Evolutionary conservation across 495 filamentous ascomycete genomes (phyloP).

Genomic region (Aspergillus sparsus): DNA sequence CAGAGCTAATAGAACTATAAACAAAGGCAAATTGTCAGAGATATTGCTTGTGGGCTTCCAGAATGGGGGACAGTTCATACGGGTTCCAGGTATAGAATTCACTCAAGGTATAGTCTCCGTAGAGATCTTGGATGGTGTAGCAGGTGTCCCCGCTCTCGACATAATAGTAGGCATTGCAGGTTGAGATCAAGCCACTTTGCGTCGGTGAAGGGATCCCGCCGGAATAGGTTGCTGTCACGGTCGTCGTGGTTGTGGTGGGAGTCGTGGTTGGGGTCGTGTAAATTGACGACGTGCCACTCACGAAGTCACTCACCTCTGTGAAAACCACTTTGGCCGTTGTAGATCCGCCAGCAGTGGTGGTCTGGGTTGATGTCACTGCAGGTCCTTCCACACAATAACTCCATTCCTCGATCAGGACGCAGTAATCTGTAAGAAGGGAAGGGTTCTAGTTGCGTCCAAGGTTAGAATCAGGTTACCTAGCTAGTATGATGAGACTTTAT

Average conservation of each 20-base stretch:
- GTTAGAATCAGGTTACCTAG: neutral
- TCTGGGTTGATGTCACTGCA: neutral
- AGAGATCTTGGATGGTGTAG: neutral
- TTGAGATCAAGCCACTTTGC: slow-evolving; percentile 23
- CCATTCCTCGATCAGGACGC: slow-evolving; percentile 15
- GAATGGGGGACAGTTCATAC: neutral
- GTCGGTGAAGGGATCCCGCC: slow-evolving; percentile 22
- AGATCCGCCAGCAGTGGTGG: neutral
- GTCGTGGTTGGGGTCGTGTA: slow-evolving; percentile 10
- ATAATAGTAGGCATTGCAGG: slow-evolving; percentile 26
- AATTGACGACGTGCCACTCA: too few species aligned
- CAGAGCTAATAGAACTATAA: neutral
- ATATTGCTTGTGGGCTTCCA: neutral
- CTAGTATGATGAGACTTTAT: too few species aligned
- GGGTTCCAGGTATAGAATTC: slow-evolving; percentile 19
- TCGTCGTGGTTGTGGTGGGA: slow-evolving; percentile 13
- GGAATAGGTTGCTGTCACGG: slow-evolving; percentile 9
- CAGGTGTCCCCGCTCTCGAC: slow-evolving; percentile 8
- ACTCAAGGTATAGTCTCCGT: slow-evolving; percentile 1
- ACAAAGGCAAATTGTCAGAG: neutral
- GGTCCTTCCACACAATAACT: slow-evolving; percentile 22
- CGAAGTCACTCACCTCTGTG: too few species aligned
- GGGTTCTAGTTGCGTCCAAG: slow-evolving; percentile 12
- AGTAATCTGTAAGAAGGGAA: slow-evolving; percentile 4
- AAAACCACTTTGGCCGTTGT: too few species aligned